Evolutionary conservation across 768 basidiomycete genomes (phyloP).

Genomic region (Mycena galopus): DNA sequence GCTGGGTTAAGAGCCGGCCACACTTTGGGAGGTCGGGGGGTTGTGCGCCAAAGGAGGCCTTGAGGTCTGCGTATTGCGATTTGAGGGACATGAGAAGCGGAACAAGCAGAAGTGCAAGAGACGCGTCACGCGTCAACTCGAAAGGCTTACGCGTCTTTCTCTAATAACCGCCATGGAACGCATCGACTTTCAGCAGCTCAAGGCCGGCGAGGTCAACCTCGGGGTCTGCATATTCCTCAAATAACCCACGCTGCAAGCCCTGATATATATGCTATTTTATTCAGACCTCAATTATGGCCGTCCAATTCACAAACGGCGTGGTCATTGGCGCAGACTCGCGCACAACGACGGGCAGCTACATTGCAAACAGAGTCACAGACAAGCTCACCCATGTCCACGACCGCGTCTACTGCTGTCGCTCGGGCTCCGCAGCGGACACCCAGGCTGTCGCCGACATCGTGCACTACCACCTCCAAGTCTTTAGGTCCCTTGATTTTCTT

Average conservation of each 20-base stretch:
- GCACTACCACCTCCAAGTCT: slow-evolving; percentile 84
- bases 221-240: slow-evolving; percentile 71
- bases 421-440: slow-evolving; percentile 97
- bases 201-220: slow-evolving; percentile 96
- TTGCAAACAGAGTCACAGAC: slow-evolving; percentile 98
- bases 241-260: not conserved
- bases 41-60: slow-evolving; percentile 72
- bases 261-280: slow-evolving; percentile 7
- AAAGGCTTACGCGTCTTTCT: slow-evolving; percentile 46
- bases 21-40: slow-evolving; percentile 79
- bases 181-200: slow-evolving; percentile 90
- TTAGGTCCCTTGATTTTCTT: slow-evolving; percentile 58
- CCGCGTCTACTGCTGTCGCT: slow-evolving; percentile 99
- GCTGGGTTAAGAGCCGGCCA: slow-evolving; percentile 71
- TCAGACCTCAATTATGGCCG: slow-evolving; percentile 99
- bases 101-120: slow-evolving; percentile 26
- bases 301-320: slow-evolving; percentile 95
- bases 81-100: slow-evolving; percentile 53
- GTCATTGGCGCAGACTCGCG: slow-evolving; percentile 97
- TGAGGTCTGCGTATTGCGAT: slow-evolving; percentile 74
- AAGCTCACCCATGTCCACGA: slow-evolving; percentile 97
- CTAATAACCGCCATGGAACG: slow-evolving; percentile 61
- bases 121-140: slow-evolving; percentile 49
- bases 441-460: slow-evolving; percentile 96
- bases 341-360: slow-evolving; percentile 97